These are phyloP conservation scores for Pulveroboletus sp. DNA, from an alignment of 768 basidiomycete species.

Conservation along the genomic window DNA sequence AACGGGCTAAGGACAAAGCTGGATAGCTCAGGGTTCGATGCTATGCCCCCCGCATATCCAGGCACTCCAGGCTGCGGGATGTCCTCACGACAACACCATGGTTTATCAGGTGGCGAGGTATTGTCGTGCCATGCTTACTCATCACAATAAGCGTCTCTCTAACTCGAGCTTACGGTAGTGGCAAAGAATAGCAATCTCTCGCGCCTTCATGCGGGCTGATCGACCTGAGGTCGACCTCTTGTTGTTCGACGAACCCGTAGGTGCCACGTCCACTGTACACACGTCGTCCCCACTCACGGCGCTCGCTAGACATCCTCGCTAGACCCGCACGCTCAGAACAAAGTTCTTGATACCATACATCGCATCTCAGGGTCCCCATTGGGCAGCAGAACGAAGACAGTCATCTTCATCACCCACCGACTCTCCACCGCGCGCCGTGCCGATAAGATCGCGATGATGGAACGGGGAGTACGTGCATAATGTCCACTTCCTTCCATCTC, in stretches of 20 bases:
- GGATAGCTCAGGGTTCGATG: slow-evolving; percentile 57
- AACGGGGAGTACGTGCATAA: slow-evolving; percentile 51
- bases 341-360: slow-evolving; percentile 72
- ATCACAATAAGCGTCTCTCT: slow-evolving; percentile 11
- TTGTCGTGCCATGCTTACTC: slow-evolving; percentile 18
- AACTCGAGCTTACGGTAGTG: slow-evolving; percentile 45
- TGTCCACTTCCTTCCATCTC: slow-evolving; percentile 3
- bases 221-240: slow-evolving; percentile 73
- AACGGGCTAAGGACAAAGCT: slow-evolving; percentile 70
- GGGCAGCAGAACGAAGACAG: slow-evolving; percentile 60
- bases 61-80: slow-evolving; percentile 29
- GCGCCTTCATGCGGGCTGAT: slow-evolving; percentile 81
- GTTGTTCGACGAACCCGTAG: slow-evolving; percentile 80
- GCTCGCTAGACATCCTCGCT: slow-evolving; percentile 64
- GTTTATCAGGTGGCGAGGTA: slow-evolving; percentile 83
- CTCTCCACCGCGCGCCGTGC: slow-evolving; percentile 77
- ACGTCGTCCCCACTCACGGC: slow-evolving; percentile 3
- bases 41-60: slow-evolving; percentile 32
- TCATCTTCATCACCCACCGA: slow-evolving; percentile 81
- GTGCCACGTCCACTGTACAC: slow-evolving; percentile 19
- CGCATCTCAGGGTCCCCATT: slow-evolving; percentile 52
- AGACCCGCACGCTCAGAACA: slow-evolving; percentile 75
- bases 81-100: slow-evolving; percentile 45
- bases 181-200: slow-evolving; percentile 82
- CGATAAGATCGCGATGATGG: slow-evolving; percentile 86